Conservation (phyloP, 2,329 filamentous ascomycete genomes). For the Diaporthe ilicicola region DNA sequence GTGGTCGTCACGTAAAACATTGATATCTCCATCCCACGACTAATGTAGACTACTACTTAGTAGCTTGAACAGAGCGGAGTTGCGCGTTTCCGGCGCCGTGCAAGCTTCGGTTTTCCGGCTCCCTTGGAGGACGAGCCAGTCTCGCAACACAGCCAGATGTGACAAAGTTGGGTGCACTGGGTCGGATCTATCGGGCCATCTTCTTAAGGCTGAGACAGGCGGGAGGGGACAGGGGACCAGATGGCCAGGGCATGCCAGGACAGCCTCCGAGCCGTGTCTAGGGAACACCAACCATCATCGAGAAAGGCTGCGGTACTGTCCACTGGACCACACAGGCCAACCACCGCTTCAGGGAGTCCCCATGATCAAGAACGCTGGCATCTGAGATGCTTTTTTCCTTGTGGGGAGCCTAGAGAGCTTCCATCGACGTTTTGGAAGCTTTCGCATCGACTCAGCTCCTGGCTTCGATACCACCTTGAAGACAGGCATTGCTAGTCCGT, state of each 20-base stretch:
- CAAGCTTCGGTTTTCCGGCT: neutral
- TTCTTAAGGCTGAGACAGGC: conserved; percentile 32
- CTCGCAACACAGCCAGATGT: neutral
- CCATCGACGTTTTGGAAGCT: conserved; percentile 10
- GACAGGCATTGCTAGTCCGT: conserved; percentile 17
- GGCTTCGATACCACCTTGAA: neutral
- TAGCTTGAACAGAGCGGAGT: too few relatives aligned
- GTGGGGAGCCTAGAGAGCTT: conserved; percentile 2
- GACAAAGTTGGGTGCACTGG: neutral
- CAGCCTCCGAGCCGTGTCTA: neutral
- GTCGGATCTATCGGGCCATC: conserved; percentile 12
- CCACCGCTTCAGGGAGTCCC: neutral
- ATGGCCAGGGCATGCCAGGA: conserved; percentile 12
- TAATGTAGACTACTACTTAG: too few relatives aligned
- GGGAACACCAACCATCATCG: neutral
- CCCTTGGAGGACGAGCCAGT: neutral
- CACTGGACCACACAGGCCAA: neutral
- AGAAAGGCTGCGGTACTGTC: neutral
- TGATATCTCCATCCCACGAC: too few relatives aligned
- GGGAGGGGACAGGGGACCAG: conserved; percentile 16
- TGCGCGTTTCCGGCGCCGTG: too few relatives aligned
- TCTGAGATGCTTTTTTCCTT: conserved; percentile 1
- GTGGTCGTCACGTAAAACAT: too few relatives aligned
- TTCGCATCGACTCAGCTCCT: conserved; percentile 6
- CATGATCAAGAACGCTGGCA: neutral